Evolutionary conservation across 163 green algal genomes (phyloP).

Genomic region (Scenedesmus sp.): DNA sequence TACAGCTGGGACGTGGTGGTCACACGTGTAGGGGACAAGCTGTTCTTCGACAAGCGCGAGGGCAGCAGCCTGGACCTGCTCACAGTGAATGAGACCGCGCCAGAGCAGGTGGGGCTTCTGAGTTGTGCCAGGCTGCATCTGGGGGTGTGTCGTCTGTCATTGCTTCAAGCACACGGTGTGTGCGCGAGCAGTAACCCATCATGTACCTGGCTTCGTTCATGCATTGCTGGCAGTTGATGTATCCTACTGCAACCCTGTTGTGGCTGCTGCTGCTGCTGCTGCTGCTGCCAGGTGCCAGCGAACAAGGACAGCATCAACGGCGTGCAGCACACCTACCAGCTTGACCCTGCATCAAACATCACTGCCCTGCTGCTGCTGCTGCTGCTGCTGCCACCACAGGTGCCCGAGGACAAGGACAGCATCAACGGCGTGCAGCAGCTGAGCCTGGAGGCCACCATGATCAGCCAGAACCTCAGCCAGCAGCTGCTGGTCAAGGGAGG

Average conservation of each 20-base stretch:
- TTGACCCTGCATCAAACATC: background rate
- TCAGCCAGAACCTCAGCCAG: constrained; percentile 96
- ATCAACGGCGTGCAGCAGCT: constrained; percentile 96
- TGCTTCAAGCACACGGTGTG: no score
- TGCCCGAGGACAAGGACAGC: constrained; percentile 92
- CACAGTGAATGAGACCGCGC: constrained; percentile 86
- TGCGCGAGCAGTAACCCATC: no score
- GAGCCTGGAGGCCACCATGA: constrained; percentile 89
- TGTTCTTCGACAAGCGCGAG: constrained; percentile 95
- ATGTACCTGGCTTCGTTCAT: background rate
- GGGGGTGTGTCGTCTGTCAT: no score
- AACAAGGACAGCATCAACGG: constrained; percentile 96
- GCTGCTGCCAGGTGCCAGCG: constrained; percentile 66
- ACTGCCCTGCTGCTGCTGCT: background rate
- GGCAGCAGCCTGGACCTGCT: constrained; percentile 70
- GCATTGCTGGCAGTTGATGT: background rate
- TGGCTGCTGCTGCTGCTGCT: background rate
- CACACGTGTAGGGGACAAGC: constrained; percentile 78
- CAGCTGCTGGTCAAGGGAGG: constrained; percentile 75
- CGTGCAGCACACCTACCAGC: constrained; percentile 79
- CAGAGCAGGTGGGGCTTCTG: constrained; percentile 53
- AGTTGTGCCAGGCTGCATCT: no score
- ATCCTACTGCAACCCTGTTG: constrained; percentile 5
- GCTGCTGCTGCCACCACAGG: constrained; percentile 24
- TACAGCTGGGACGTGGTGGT: constrained; percentile 97